Conservation (phyloP, 257 asterid species). For the Cynanchum wilfordii region DNA sequence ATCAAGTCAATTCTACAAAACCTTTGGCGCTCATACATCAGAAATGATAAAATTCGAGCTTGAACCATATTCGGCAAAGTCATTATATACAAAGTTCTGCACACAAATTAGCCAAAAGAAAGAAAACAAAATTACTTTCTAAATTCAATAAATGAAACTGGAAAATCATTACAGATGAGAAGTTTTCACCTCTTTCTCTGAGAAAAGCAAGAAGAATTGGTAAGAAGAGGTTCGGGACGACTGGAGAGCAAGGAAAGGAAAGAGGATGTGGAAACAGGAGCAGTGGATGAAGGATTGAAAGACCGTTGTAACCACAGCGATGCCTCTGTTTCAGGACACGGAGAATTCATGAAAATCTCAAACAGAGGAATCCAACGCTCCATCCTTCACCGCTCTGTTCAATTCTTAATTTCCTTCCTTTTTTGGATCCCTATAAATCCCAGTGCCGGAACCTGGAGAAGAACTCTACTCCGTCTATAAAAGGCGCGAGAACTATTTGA, state of each 20-base stretch:
- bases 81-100: slow-evolving; percentile 60
- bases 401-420: no score
- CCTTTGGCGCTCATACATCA: slow-evolving; percentile 32
- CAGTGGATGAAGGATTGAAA: slow-evolving; percentile 31
- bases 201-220: slow-evolving; percentile 18
- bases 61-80: slow-evolving; percentile 60
- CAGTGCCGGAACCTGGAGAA: no score
- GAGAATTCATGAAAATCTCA: slow-evolving; percentile 55
- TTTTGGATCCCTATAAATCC: not conserved
- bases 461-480: not conserved
- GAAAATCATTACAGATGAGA: not conserved
- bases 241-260: slow-evolving; percentile 38
- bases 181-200: slow-evolving; percentile 24
- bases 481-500: not conserved
- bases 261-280: slow-evolving; percentile 34
- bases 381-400: slow-evolving; percentile 29
- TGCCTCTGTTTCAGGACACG: slow-evolving; percentile 69
- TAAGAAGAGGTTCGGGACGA: slow-evolving; percentile 17
- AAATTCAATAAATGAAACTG: not conserved
- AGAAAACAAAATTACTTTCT: slow-evolving; percentile 9
- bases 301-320: slow-evolving; percentile 56
- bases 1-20: slow-evolving; percentile 46
- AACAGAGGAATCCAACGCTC: slow-evolving; percentile 65
- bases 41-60: slow-evolving; percentile 57
- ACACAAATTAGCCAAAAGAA: slow-evolving; percentile 7